phyloP scores from a whole-genome alignment of 345 rosid genomes.

The Carallia brachiata region DNA sequence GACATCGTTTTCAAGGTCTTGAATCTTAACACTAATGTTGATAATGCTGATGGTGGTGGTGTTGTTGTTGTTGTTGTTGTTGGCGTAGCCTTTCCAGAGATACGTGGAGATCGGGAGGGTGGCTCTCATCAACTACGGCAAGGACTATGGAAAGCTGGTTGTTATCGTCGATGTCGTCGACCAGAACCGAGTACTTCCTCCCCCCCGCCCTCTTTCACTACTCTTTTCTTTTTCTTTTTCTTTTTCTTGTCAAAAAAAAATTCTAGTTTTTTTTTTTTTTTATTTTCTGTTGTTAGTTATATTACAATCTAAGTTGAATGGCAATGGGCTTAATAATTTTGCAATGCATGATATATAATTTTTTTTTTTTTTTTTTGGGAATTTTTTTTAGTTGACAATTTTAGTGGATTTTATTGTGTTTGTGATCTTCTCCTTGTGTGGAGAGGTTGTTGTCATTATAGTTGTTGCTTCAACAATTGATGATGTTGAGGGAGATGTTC shows the following conservation, averaged over 20 bases:
- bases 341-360: too few relatives aligned
- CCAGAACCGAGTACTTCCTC: conserved; percentile 65
- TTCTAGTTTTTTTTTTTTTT: background rate
- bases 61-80: background rate
- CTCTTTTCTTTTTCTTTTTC: background rate
- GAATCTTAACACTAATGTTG: background rate
- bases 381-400: too few relatives aligned
- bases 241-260: background rate
- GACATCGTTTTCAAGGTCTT: background rate
- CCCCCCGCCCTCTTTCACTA: background rate
- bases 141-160: conserved; percentile 79
- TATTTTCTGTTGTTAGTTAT: background rate
- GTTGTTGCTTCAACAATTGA: too few relatives aligned
- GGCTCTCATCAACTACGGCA: conserved; percentile 81
- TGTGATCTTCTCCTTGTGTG: too few relatives aligned
- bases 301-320: background rate
- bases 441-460: too few relatives aligned
- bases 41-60: conserved; percentile 1
- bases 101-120: conserved; percentile 91
- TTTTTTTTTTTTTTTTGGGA: too few relatives aligned
- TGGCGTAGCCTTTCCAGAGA: conserved; percentile 72
- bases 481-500: too few relatives aligned
- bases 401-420: too few relatives aligned
- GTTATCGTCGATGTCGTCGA: conserved; percentile 88
- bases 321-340: too few relatives aligned